Evolutionary conservation across 805 yeast genomes (phyloP).

Genomic region (Tetrapisispora namnaoensis): DNA sequence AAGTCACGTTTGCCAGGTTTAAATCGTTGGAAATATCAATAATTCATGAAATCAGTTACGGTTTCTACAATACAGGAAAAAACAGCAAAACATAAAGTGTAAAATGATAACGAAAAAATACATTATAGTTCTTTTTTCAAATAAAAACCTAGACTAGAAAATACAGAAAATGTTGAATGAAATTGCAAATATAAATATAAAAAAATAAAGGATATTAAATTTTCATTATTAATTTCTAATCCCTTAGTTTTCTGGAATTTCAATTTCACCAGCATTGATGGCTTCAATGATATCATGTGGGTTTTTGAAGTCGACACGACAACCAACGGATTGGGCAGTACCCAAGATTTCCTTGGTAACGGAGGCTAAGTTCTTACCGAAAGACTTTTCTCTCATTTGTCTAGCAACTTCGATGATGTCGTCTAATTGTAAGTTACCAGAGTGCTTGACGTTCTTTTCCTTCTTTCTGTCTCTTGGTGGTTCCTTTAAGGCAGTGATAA

Average conservation of each 20-base stretch:
- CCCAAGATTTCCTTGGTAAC: slow-evolving; percentile 98
- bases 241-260: slow-evolving; percentile 36
- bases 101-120: slow-evolving; percentile 1
- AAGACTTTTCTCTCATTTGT: slow-evolving; percentile 93
- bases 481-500: slow-evolving; percentile 98
- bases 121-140: slow-evolving; percentile 3
- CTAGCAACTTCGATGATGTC: slow-evolving; percentile 96
- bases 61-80: not conserved
- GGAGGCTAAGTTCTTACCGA: slow-evolving; percentile 94
- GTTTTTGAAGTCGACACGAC: slow-evolving; percentile 98
- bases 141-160: slow-evolving; percentile 5
- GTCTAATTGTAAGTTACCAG: slow-evolving; percentile 95
- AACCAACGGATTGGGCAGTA: slow-evolving; percentile 99
- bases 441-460: slow-evolving; percentile 99
- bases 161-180: slow-evolving; percentile 5
- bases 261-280: slow-evolving; percentile 97
- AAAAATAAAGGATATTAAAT: slow-evolving; percentile 4
- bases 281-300: slow-evolving; percentile 98
- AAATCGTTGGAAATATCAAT: not conserved
- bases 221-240: not conserved
- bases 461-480: slow-evolving; percentile 99
- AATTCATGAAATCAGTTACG: not conserved
- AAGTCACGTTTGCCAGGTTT: not conserved
- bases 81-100: not conserved
- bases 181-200: slow-evolving; percentile 1